Evolutionary conservation across 768 basidiomycete species (phyloP).

Genomic region (Hortiboletus campestris): DNA sequence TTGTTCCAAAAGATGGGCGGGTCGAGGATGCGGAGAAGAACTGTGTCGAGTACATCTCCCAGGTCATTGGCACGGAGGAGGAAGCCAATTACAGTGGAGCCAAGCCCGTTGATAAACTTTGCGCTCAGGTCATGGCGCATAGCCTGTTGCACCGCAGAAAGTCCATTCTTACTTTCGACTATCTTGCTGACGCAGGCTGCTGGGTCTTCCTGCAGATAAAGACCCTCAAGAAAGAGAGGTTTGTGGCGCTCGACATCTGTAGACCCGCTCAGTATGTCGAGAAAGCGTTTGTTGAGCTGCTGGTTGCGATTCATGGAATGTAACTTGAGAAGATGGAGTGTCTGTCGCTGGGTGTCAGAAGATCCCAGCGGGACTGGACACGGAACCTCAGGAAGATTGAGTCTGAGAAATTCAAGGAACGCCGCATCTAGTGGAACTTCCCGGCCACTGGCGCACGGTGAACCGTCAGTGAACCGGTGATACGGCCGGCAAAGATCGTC

Average conservation of each 20-base stretch:
- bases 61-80: slow-evolving; percentile 40
- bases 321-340: not conserved
- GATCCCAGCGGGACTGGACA: no score
- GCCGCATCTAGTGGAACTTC: no score
- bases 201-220: slow-evolving; percentile 41
- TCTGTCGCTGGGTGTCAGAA: no score
- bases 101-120: slow-evolving; percentile 44
- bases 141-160: slow-evolving; percentile 38
- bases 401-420: no score
- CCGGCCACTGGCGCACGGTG: no score
- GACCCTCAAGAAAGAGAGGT: slow-evolving; percentile 44
- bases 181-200: slow-evolving; percentile 38
- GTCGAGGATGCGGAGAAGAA: slow-evolving; percentile 43
- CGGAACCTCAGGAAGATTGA: no score
- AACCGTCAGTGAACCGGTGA: no score
- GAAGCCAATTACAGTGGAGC: slow-evolving; percentile 36
- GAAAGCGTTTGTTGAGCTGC: slow-evolving; percentile 36
- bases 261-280: slow-evolving; percentile 32
- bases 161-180: slow-evolving; percentile 35
- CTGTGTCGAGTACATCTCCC: slow-evolving; percentile 35
- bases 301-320: slow-evolving; percentile 21
- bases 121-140: slow-evolving; percentile 40
- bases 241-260: slow-evolving; percentile 26
- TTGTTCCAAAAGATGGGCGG: slow-evolving; percentile 52
- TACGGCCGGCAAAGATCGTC: no score